Percentiles rank a stretch among this genome's conserved stretches.
Evolutionary conservation across 257 asterid species (phyloP).

Genomic region (Solanum chiquidenum): DNA sequence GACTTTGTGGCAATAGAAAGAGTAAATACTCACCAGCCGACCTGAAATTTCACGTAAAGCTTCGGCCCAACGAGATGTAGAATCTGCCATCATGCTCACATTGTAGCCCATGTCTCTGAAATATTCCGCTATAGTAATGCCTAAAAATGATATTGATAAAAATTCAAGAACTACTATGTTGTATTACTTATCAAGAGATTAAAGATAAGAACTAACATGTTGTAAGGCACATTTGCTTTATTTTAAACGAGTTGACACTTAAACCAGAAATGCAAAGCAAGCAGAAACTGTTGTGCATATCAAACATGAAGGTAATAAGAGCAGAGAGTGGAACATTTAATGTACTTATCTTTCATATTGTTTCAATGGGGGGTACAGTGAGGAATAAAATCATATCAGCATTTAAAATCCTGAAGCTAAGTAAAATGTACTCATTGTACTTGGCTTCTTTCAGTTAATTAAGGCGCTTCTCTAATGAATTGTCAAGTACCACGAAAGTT

Average conservation of each 20-base stretch:
- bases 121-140: constrained; percentile 94
- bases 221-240: neutral
- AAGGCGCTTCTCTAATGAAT: neutral
- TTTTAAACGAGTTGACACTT: neutral
- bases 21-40: constrained; percentile 64
- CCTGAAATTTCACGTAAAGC: constrained; percentile 99
- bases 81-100: constrained; percentile 99
- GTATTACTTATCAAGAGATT: neutral
- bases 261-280: neutral
- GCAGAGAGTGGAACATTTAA: neutral
- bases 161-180: neutral
- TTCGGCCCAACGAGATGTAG: constrained; percentile 99
- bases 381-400: neutral
- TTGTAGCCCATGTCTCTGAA: constrained; percentile 99
- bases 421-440: neutral
- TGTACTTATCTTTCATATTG: neutral
- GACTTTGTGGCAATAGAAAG: neutral
- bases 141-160: constrained; percentile 28
- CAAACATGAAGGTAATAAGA: neutral
- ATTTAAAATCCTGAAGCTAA: neutral
- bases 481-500: neutral
- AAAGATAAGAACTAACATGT: neutral
- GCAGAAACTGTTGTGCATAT: neutral
- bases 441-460: neutral
- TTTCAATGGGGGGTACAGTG: neutral